phyloP scores from a whole-genome alignment of 108 stramenopile genomes.

The Epipyxis sp. region DNA sequence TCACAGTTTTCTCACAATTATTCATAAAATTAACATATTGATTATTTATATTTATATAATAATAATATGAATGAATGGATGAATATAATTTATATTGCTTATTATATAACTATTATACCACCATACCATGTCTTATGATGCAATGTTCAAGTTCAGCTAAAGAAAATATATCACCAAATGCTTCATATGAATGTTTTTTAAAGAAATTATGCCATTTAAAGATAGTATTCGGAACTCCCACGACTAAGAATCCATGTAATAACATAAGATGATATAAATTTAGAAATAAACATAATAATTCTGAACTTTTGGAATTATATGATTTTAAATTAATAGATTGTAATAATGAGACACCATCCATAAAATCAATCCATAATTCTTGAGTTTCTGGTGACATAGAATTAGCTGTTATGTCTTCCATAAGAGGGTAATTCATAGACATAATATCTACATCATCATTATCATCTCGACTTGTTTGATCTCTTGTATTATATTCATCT shows the following conservation, averaged over 20 bases:
- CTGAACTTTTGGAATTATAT: constrained; percentile 57
- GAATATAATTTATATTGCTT: too few relatives aligned
- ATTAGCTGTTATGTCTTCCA: too few relatives aligned
- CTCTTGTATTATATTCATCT: too few relatives aligned
- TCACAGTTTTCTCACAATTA: too few relatives aligned
- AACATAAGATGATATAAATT: constrained; percentile 86
- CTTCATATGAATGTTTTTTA: constrained; percentile 78
- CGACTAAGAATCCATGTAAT: constrained; percentile 79
- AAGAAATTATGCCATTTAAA: constrained; percentile 69
- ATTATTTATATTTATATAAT: background rate
- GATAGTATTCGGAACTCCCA: constrained; percentile 60
- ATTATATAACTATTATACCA: too few relatives aligned
- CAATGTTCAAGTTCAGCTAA: constrained; percentile 83
- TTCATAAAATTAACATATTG: background rate
- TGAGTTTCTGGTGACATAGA: too few relatives aligned
- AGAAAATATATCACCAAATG: constrained; percentile 87
- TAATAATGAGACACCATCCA: constrained; percentile 73
- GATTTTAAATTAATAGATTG: constrained; percentile 61
- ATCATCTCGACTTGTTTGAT: too few relatives aligned
- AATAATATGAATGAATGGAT: too few relatives aligned
- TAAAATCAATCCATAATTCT: constrained; percentile 61
- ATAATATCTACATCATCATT: too few relatives aligned
- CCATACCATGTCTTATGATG: constrained; percentile 66
- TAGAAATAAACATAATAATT: constrained; percentile 75
- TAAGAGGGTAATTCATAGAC: too few relatives aligned